Evolutionary conservation across 495 filamentous ascomycete genomes (phyloP), one percentile per base, ranked within the genome.

Genomic region (Poronia punctata): DNA sequence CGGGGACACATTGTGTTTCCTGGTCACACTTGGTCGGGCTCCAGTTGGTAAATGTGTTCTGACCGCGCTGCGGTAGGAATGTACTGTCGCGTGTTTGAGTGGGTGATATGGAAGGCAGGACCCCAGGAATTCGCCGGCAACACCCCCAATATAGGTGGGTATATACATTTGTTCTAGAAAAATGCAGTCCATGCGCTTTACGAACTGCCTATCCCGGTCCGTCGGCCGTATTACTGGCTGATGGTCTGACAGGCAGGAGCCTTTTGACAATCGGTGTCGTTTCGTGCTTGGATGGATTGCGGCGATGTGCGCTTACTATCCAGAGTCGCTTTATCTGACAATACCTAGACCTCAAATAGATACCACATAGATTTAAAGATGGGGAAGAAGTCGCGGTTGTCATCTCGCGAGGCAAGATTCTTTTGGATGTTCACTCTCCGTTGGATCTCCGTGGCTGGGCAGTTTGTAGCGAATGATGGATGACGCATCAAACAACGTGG

Each of bases 261-360:
- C n/a, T n/a, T n/a, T n/a, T n/a, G n/a, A n/a, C n/a, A 19, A 27
- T 16, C 12, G 10, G 12, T 17, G 28, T 19, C 33, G n/a, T 31
- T 27, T 24, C 16, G 38, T 29, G 25, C 33, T 19, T 15, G 20
- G 19, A 9, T n/a, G n/a, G n/a, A 20, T 30, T 40, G 38, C 15
- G 29, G 29, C 20, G 12, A 34, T 41, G 38, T 8, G 21, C 10
- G 29, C 29, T 41, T 15, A 24, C 15, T 33, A 24, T 18, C 11
- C 15, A 41, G n/a, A n/a, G n/a, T n/a, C n/a, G n/a, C n/a, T n/a
- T n/a, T n/a, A n/a, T n/a, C n/a, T n/a, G n/a, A n/a, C n/a, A n/a
- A n/a, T n/a, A n/a, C n/a, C n/a, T 41, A 28, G 34, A 30, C 38
- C 38, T 41, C 34, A 41, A 33, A 26, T 15, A 41, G 18, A n/a